Base-by-base conservation (phyloP, 1,139 yeast species). In the Debaryomycetaceae sp. region DNA sequence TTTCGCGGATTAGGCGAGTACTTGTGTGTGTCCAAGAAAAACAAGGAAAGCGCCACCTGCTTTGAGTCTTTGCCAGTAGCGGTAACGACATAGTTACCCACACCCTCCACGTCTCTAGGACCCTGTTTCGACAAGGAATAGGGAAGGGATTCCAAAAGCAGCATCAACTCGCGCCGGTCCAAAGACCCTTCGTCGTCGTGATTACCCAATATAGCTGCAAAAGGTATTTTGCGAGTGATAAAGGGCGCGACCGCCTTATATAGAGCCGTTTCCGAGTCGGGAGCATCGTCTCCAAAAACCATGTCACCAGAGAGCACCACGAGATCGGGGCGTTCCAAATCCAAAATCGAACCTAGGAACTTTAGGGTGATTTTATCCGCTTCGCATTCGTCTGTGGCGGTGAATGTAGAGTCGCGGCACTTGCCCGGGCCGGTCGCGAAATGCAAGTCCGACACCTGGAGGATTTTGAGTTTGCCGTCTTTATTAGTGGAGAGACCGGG, bases 251-350 rank as follows among this genome's bases (percentile, higher is more conserved):
- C 62, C 0, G 79, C 90, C 48, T 87, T 87, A 38, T 78, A 62
- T 13, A 85, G 43, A 0, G 95, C 75, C 0, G 93, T 73, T 45
- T 78, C 81, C 0, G 93, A 66, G 47, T 87, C 96, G 1, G 80
- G 82, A 1, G 83, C 62, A 7, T 60, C 63, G 14, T 68, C 69
- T 2, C 90, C 90, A 55, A 73, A 75, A 1, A 83, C 63, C 49
- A 81, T 93, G 53, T 87, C 96, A 10, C 97, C 97, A 0, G 95
- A 76, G 34, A 82, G 55, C 0, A 85, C 86, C 1, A 82, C 90
- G 26, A 85, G 51, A 45, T 86, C 83, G 0, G 96, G 96, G 22
- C 66, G 51, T 45, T 87, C 96, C 1, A 61, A 34, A 37, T 79
- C 87, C 30, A 87, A 55, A 0, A 81, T 77, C 20, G 54, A 49